Evolutionary conservation across 371 early-diverging fungal species (phyloP).

Genomic region (Nosema bombycis): DNA sequence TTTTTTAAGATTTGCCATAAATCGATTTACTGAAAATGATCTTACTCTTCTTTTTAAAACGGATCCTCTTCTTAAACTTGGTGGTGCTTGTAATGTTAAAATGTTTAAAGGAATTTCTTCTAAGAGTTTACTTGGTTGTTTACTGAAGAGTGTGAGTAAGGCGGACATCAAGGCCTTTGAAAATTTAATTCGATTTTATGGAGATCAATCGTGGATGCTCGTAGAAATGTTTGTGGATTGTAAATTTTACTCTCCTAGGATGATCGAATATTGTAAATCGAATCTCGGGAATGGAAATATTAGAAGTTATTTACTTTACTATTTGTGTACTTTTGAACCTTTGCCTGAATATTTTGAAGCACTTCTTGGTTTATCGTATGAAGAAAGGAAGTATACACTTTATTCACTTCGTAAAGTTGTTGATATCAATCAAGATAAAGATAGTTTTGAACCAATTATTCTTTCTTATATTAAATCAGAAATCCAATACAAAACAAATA

Average conservation of each 20-base stretch:
- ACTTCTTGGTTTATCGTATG: constrained; percentile 22
- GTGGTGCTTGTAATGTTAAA: neutral
- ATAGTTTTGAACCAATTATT: constrained; percentile 21
- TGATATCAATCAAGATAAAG: neutral
- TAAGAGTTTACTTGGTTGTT: neutral
- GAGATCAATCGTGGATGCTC: constrained; percentile 29
- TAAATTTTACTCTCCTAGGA: neutral
- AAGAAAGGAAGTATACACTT: constrained; percentile 38
- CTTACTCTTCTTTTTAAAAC: constrained; percentile 25
- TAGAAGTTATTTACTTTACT: constrained; percentile 18
- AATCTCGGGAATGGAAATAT: constrained; percentile 29
- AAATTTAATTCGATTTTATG: constrained; percentile 3
- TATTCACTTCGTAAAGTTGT: constrained; percentile 26
- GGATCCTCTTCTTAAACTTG: constrained; percentile 29
- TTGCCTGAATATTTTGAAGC: constrained; percentile 17
- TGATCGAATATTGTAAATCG: constrained; percentile 24
- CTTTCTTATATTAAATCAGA: constrained; percentile 18
- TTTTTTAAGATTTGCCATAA: constrained; percentile 17
- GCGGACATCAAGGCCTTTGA: neutral
- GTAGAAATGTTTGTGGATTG: constrained; percentile 32
- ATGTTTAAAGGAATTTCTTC: neutral
- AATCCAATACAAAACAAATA: constrained; percentile 20
- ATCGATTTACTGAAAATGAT: constrained; percentile 15
- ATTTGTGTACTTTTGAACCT: constrained; percentile 33
- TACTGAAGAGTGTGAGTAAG: constrained; percentile 25